Conservation (phyloP, 306 rosid genomes). For the Quercus parvula region DNA sequence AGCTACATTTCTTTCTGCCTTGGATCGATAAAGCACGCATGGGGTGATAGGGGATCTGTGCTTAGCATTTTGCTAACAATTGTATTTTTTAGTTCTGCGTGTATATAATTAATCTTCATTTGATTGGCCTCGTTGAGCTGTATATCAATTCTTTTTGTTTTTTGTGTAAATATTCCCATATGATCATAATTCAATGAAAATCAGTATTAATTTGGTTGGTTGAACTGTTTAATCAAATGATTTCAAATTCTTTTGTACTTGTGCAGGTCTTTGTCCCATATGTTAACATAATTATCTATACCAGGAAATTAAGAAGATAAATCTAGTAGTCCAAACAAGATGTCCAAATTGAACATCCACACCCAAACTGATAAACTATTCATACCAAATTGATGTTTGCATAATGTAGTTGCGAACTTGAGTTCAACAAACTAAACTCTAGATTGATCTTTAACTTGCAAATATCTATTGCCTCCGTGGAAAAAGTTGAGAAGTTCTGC, state of each 20-base stretch:
- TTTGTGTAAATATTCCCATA: conserved; percentile 29
- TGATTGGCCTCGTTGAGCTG: neutral
- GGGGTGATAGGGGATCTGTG: neutral
- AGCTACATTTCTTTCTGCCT: conserved; percentile 65
- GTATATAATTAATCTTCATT: neutral
- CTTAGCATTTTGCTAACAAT: conserved; percentile 21
- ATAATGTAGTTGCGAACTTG: too few relatives aligned
- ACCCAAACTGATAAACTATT: too few relatives aligned
- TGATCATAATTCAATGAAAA: conserved; percentile 18
- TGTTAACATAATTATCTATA: too few relatives aligned
- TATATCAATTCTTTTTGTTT: conserved; percentile 16
- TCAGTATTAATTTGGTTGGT: neutral
- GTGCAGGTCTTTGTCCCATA: neutral
- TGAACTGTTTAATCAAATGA: neutral
- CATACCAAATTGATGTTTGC: too few relatives aligned
- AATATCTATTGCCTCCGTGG: too few relatives aligned
- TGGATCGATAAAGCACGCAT: conserved; percentile 55
- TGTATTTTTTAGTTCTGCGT: neutral
- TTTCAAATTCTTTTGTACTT: neutral
- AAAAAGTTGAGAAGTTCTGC: too few relatives aligned
- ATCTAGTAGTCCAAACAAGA: too few relatives aligned
- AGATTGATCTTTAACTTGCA: too few relatives aligned
- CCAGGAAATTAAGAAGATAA: too few relatives aligned
- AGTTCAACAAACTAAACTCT: too few relatives aligned
- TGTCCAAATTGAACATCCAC: too few relatives aligned